Evolutionary conservation across 2,329 filamentous ascomycete genomes (phyloP).

Genomic region (Dothiorella sarmentorum): DNA sequence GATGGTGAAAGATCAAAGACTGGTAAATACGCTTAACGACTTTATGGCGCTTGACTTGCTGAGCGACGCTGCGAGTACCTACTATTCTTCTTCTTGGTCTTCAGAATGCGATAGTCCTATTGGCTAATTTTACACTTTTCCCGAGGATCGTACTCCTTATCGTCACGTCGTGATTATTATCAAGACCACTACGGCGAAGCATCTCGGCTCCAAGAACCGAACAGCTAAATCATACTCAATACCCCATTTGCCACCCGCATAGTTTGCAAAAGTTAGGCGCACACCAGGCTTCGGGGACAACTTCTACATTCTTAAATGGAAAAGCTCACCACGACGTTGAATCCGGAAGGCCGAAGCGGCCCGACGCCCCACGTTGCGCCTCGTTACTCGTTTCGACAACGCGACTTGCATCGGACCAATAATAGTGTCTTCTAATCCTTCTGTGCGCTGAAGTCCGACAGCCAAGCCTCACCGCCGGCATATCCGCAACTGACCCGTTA

Average conservation of each 20-base stretch:
- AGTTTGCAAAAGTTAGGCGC: no score
- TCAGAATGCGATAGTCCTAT: background rate
- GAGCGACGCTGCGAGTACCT: background rate
- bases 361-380: background rate
- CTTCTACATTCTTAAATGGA: no score
- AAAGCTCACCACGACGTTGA: background rate
- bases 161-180: no score
- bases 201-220: no score
- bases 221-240: no score
- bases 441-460: slow-evolving; percentile 8
- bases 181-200: no score
- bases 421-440: background rate
- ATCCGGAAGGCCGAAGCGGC: background rate
- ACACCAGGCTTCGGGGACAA: no score
- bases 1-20: background rate
- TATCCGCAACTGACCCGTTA: slow-evolving; percentile 5
- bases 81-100: background rate
- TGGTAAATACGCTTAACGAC: slow-evolving; percentile 1
- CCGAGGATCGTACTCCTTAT: background rate
- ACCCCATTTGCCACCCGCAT: no score
- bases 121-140: background rate
- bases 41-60: background rate
- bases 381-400: background rate
- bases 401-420: background rate
- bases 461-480: slow-evolving; percentile 9